phyloP scores from a whole-genome alignment of 768 basidiomycete species.

The Tylopilus vinaceipallidus region DNA sequence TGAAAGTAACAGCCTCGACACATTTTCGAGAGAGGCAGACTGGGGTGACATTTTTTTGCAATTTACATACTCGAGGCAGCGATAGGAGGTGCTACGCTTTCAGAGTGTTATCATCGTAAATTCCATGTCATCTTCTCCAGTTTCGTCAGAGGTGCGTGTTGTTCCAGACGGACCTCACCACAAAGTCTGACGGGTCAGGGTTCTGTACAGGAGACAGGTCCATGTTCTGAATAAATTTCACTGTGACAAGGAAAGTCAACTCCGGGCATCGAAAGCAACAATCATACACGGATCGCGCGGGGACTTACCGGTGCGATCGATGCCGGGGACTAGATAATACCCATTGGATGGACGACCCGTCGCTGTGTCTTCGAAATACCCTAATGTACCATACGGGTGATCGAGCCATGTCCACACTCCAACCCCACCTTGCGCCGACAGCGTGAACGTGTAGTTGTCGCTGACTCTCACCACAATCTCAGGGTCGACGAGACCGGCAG shows the following conservation, averaged over 20 bases:
- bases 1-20: too few species aligned
- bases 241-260: conserved; percentile 22
- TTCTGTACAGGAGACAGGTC: conserved; percentile 37
- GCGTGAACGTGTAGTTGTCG: conserved; percentile 43
- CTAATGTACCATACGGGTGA: conserved; percentile 53
- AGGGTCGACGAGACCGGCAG: conserved; percentile 47
- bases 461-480: conserved; percentile 36
- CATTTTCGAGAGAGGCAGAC: too few species aligned
- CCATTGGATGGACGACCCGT: conserved; percentile 47
- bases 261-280: neutral
- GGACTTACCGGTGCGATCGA: conserved; percentile 46
- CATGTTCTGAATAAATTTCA: conserved; percentile 40
- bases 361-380: conserved; percentile 45
- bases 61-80: too few species aligned
- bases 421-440: conserved; percentile 54
- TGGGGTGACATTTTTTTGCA: too few species aligned
- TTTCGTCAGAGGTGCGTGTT: conserved; percentile 39
- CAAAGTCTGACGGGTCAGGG: conserved; percentile 44
- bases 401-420: conserved; percentile 61
- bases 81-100: too few species aligned
- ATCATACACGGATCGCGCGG: neutral
- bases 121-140: too few species aligned
- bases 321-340: conserved; percentile 54
- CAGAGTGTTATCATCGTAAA: too few species aligned
- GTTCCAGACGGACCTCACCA: conserved; percentile 53